A percentile compares a stretch with the other conserved stretches of the same genome.
phyloP scores from a whole-genome alignment of 2,329 filamentous ascomycete genomes.

The Neofusicoccum parvum region DNA sequence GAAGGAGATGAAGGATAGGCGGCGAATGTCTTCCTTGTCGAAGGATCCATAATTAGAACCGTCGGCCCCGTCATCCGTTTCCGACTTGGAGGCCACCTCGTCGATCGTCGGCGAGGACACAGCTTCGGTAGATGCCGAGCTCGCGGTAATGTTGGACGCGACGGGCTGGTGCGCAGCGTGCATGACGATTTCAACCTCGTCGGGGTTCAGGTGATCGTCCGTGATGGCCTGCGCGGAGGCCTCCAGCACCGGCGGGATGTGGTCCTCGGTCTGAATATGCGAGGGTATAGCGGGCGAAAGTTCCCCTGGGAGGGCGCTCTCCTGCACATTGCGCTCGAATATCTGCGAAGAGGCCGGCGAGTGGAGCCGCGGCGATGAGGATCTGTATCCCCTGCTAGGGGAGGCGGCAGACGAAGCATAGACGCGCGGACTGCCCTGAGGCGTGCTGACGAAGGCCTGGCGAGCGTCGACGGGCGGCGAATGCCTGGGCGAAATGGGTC shows the following conservation, averaged over 20 bases:
- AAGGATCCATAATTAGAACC: constrained; percentile 75
- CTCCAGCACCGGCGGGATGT: constrained; percentile 88
- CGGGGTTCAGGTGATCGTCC: constrained; percentile 78
- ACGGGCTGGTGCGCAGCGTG: constrained; percentile 83
- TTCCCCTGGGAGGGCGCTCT: constrained; percentile 65
- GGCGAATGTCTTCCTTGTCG: constrained; percentile 76
- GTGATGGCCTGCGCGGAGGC: constrained; percentile 92
- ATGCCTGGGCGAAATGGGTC: constrained; percentile 28
- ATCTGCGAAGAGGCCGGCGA: constrained; percentile 79
- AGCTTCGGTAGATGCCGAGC: constrained; percentile 29
- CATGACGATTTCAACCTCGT: constrained; percentile 90
- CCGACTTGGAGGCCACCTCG: constrained; percentile 30
- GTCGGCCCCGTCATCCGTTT: constrained; percentile 54
- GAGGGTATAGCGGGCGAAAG: constrained; percentile 85
- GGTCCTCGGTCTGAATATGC: constrained; percentile 91
- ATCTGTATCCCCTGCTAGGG: constrained; percentile 64
- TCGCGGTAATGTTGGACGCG: constrained; percentile 47
- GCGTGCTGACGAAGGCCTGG: constrained; percentile 31
- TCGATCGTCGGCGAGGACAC: constrained; percentile 37
- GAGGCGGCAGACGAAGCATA: constrained; percentile 51
- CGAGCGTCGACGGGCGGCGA: constrained; percentile 30
- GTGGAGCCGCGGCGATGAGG: constrained; percentile 71
- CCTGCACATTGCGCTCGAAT: constrained; percentile 94
- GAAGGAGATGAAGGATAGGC: constrained; percentile 94
- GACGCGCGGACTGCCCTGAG: constrained; percentile 40